phyloP scores from a whole-genome alignment of 1,284 basidiomycete species.

The Psilocybe mexicana region DNA sequence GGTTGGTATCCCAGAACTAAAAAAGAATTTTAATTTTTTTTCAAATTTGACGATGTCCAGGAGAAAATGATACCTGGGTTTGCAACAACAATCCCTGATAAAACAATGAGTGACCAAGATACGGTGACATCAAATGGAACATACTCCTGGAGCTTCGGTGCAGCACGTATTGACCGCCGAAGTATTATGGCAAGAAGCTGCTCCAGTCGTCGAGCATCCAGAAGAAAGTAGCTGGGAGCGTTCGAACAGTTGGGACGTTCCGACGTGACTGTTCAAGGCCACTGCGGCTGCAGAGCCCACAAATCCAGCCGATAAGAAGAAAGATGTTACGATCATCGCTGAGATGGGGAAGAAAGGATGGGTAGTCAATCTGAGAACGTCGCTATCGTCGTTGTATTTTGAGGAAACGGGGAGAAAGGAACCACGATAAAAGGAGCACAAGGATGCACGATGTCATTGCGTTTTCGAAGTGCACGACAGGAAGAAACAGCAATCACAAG shows the following conservation, averaged over 20 bases:
- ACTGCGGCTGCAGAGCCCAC: constrained; percentile 14
- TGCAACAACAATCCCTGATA: constrained; percentile 62
- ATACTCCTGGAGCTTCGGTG: constrained; percentile 52
- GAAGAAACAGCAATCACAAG: background rate
- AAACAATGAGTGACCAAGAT: constrained; percentile 2
- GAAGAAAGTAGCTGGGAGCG: constrained; percentile 29
- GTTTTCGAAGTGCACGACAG: background rate
- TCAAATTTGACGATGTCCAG: background rate
- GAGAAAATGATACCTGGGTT: constrained; percentile 49
- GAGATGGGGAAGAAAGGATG: background rate
- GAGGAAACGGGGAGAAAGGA: background rate
- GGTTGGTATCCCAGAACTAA: constrained; percentile 66
- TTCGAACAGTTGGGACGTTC: constrained; percentile 15
- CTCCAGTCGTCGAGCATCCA: constrained; percentile 42
- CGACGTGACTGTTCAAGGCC: constrained; percentile 14
- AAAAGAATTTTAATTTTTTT: background rate
- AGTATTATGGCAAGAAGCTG: constrained; percentile 48
- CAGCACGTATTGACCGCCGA: constrained; percentile 46
- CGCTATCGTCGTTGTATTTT: constrained; percentile 2
- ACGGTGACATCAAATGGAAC: constrained; percentile 10
- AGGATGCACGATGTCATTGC: constrained; percentile 5
- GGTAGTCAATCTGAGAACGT: background rate
- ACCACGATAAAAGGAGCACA: background rate
- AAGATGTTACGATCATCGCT: constrained; percentile 8
- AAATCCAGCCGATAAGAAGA: constrained; percentile 15